phyloP scores from a whole-genome alignment of 176 grass and related monocot species.

The Alloteropsis semialata region DNA sequence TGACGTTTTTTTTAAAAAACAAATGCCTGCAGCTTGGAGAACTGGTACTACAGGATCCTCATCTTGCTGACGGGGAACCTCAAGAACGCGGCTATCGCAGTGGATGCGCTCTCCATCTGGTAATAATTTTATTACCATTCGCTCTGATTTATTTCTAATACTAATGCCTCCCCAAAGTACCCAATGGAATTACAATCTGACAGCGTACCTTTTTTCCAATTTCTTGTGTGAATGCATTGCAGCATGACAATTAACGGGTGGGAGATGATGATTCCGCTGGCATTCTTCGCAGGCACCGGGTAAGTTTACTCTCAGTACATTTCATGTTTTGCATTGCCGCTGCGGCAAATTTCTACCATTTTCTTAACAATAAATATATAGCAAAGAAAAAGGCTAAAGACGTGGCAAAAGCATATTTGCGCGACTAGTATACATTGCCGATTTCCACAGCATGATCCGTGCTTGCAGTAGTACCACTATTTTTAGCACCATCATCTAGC shows the following conservation, averaged over 20 bases:
- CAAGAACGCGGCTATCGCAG: conserved; percentile 72
- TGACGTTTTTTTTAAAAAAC: too few species aligned
- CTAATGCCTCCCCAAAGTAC: neutral
- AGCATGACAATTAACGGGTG: conserved; percentile 93
- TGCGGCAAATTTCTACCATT: too few species aligned
- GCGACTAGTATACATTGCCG: too few species aligned
- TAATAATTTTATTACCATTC: neutral
- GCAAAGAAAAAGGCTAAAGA: too few species aligned
- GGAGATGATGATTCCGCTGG: conserved; percentile 95
- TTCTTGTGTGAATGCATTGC: neutral
- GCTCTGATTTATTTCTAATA: too few species aligned
- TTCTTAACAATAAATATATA: too few species aligned
- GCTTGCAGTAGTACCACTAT: too few species aligned
- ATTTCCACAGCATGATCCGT: too few species aligned
- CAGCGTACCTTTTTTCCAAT: neutral
- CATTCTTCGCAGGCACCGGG: conserved; percentile 93
- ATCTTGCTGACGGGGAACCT: conserved; percentile 78
- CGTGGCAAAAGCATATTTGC: too few species aligned
- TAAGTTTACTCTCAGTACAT: neutral
- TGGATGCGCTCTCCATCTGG: conserved; percentile 66
- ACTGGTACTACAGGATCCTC: conserved; percentile 93
- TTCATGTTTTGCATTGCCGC: neutral
- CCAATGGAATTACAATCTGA: neutral
- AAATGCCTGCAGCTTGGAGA: conserved; percentile 69
- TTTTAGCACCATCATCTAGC: neutral